Base-by-base conservation (phyloP, 306 rosid species). In the Oxytropis ochrocephala region DNA sequence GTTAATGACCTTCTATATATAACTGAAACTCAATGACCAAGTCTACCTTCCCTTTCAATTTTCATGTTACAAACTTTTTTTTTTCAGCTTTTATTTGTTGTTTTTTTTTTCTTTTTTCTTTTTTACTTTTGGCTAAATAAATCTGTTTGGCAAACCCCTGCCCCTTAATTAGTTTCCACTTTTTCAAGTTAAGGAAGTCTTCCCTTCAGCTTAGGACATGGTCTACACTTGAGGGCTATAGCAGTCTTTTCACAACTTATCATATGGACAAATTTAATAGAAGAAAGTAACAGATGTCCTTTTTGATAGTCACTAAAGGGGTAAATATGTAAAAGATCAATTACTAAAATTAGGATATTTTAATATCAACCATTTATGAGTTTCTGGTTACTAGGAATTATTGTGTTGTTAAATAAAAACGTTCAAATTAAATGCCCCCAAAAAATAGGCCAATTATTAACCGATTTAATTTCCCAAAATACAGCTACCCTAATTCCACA, bases 1-100 rank as follows among this genome's bases (percentile, higher is more conserved):
- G 75, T 35, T 65, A 81, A 72, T 78, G 82, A 67, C 7, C 64
- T 19, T 73, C 29, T 43, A 11, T 74, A 42, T 70, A 69, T 56
- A 71, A 56, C 73, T 4, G 44, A 19, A 71, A 19, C 71, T 5
- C 69, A 21, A 63, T 54, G 56, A 41, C 59, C 56, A 51, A 46
- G 49, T 41, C 63, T 68, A 19, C 48, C 78, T 75, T 80, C 67
- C 32, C 64, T 67, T 61, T 41, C 16, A 41, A 36, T 65, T 67
- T 61, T 41, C 16, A 41, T 71, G 75, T 61, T 78, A 65, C 47
- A 39, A 67, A 8, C 1, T 1, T 53, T n/a, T 24, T 9, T 3
- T 53, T n/a, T 75, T 70, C 7, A n/a, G 16, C 44, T 29, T 65
- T 16, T 47, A 0, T 43, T 5, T 35, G 12, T 12, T 2, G 0